Conservation (phyloP, 257 asterid genomes). For the Ilex asprella region DNA sequence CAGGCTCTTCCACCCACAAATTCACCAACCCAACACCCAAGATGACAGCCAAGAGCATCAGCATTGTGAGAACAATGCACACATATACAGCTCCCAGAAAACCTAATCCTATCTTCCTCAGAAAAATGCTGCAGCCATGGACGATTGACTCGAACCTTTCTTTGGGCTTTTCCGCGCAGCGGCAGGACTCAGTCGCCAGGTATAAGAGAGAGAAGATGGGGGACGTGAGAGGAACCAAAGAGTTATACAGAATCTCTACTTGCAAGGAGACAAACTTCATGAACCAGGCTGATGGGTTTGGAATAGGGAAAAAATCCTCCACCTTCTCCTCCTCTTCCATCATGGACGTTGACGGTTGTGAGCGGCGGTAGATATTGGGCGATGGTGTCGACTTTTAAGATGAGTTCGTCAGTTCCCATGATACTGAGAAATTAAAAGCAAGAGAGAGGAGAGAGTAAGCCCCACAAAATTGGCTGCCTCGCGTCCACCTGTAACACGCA, state of each 20-base stretch:
- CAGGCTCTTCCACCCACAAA: constrained; percentile 64
- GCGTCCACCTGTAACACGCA: no score
- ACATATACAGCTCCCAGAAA: constrained; percentile 61
- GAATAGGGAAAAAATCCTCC: constrained; percentile 4
- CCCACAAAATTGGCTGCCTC: no score
- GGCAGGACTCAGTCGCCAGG: constrained; percentile 12
- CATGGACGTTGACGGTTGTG: no score
- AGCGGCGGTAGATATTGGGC: no score
- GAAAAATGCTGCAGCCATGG: constrained; percentile 16
- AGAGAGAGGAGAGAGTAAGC: no score
- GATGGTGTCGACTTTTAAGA: no score
- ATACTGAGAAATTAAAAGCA: no score
- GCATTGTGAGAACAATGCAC: constrained; percentile 28
- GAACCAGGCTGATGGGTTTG: constrained; percentile 23
- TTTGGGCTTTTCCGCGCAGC: constrained; percentile 6
- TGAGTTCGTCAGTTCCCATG: no score
- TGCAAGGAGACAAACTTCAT: constrained; percentile 29
- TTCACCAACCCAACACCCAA: constrained; percentile 59
- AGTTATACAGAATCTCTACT: constrained; percentile 28
- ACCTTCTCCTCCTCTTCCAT: no score
- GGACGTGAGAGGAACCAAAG: constrained; percentile 17
- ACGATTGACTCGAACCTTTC: constrained; percentile 9
- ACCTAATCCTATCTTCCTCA: constrained; percentile 47
- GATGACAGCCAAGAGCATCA: constrained; percentile 37
- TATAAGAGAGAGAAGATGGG: constrained; percentile 16